phyloP scores from a whole-genome alignment of 1,139 yeast genomes.

The Debaryomycetaceae sp. region DNA sequence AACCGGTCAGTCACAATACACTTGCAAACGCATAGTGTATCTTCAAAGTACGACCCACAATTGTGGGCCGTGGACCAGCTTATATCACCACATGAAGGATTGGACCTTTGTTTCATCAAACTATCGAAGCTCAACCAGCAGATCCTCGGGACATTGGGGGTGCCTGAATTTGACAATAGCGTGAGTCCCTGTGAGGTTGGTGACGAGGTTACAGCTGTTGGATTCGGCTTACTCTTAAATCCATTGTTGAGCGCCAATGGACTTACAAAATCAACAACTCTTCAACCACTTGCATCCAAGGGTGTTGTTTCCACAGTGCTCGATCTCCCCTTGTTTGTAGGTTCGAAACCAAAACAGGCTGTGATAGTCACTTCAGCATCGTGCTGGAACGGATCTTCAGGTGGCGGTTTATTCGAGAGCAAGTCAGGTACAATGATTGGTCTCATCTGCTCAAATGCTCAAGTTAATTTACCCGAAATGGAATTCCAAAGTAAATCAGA shows the following conservation, averaged over 20 bases:
- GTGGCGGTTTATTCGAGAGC: constrained; percentile 56
- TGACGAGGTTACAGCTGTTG: constrained; percentile 42
- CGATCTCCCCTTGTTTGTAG: constrained; percentile 11
- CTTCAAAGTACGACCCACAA: constrained; percentile 7
- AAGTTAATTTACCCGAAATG: constrained; percentile 21
- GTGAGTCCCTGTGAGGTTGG: constrained; percentile 20
- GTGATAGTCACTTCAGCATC: constrained; percentile 53
- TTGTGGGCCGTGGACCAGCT: constrained; percentile 13
- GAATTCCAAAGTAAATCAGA: constrained; percentile 8
- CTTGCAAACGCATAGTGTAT: background rate
- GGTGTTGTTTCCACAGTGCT: constrained; percentile 37
- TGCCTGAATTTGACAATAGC: background rate
- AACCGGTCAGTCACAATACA: constrained; percentile 3
- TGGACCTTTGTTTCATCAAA: constrained; percentile 36
- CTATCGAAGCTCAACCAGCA: constrained; percentile 15
- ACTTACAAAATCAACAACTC: no score
- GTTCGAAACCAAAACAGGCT: constrained; percentile 12
- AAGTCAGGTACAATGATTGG: constrained; percentile 39
- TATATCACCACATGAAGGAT: constrained; percentile 23
- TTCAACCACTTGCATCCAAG: constrained; percentile 1
- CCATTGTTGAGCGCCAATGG: constrained; percentile 1
- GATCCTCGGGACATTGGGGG: constrained; percentile 1
- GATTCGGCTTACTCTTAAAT: constrained; percentile 52
- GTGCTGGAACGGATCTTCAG: constrained; percentile 78
- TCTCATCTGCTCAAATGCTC: constrained; percentile 61